phyloP scores from a whole-genome alignment of 164 flowering plant genomes.

The grape (Vitis vinifera) region DNA sequence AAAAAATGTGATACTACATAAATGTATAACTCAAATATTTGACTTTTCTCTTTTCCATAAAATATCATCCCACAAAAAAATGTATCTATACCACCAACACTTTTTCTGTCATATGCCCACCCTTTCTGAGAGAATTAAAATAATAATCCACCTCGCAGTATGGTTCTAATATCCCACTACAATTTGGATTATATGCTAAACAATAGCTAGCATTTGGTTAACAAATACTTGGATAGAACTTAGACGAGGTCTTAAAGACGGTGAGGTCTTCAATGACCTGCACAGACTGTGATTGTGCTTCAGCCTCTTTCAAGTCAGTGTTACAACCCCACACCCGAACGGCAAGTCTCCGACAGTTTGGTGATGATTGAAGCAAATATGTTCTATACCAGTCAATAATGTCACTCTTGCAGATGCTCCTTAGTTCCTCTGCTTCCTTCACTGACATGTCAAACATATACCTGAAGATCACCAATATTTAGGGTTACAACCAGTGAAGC shows the following conservation, averaged over 20 bases:
- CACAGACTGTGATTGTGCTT: constrained; percentile 26
- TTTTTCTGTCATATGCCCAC: too few species aligned
- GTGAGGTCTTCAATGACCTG: constrained; percentile 49
- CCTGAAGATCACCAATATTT: constrained; percentile 37
- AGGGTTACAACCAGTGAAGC: too few species aligned
- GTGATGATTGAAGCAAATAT: constrained; percentile 58
- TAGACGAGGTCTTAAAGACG: constrained; percentile 54
- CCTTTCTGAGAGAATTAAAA: too few species aligned
- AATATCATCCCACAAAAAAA: too few species aligned
- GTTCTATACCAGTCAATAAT: constrained; percentile 68
- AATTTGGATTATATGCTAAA: background rate
- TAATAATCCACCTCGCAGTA: too few species aligned
- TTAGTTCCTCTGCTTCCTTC: constrained; percentile 76
- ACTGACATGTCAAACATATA: constrained; percentile 72
- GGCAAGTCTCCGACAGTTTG: constrained; percentile 69
- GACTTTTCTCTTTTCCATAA: too few species aligned
- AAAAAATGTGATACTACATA: too few species aligned
- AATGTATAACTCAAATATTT: too few species aligned
- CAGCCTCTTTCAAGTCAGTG: constrained; percentile 46
- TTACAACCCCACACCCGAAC: constrained; percentile 90
- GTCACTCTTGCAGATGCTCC: constrained; percentile 58
- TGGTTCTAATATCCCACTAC: too few species aligned
- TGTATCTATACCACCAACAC: too few species aligned
- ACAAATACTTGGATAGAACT: constrained; percentile 70
- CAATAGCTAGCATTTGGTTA: constrained; percentile 14